Percentiles rank a stretch among this genome's conserved stretches.
These are phyloP conservation scores for Antitrichia curtipendula DNA, from an alignment of 225 moss, liverwort and hornwort species.

Conservation along the genomic window DNA sequence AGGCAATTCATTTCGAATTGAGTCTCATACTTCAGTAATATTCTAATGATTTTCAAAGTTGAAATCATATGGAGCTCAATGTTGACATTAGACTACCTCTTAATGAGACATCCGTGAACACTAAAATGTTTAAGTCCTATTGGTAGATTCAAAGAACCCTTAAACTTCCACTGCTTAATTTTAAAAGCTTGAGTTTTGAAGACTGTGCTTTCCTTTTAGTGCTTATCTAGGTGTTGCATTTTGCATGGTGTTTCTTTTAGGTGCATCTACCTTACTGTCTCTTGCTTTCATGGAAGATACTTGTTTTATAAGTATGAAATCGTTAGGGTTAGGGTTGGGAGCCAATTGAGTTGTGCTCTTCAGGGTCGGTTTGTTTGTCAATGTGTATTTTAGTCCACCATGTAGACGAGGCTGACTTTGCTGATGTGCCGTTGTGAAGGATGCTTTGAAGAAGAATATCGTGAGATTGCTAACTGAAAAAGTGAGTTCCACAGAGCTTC, in stretches of 20 bases:
- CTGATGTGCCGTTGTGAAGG: slow-evolving; percentile 27
- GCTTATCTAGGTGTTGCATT: not conserved
- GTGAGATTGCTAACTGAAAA: slow-evolving; percentile 67
- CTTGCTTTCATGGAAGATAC: not conserved
- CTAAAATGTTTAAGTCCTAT: not conserved
- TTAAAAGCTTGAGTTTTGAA: not conserved
- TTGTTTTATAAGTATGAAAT: not conserved
- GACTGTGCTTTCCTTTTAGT: not conserved
- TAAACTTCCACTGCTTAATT: not conserved
- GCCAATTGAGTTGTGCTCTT: not conserved
- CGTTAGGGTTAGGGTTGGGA: not conserved
- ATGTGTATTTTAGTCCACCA: not conserved
- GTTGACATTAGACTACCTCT: not conserved
- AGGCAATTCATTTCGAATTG: not conserved
- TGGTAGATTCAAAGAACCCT: not conserved
- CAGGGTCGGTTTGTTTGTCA: not conserved
- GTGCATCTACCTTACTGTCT: not conserved
- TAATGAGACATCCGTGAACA: not conserved
- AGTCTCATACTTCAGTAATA: not conserved
- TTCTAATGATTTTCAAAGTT: not conserved
- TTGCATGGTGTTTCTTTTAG: not conserved
- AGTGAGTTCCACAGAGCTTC: slow-evolving; percentile 62
- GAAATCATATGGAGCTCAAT: not conserved
- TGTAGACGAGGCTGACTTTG: not conserved
- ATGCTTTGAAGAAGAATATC: slow-evolving; percentile 65